Base-by-base conservation (phyloP, 352 stramenopile genomes). In the Thalassiosira delicatula region DNA sequence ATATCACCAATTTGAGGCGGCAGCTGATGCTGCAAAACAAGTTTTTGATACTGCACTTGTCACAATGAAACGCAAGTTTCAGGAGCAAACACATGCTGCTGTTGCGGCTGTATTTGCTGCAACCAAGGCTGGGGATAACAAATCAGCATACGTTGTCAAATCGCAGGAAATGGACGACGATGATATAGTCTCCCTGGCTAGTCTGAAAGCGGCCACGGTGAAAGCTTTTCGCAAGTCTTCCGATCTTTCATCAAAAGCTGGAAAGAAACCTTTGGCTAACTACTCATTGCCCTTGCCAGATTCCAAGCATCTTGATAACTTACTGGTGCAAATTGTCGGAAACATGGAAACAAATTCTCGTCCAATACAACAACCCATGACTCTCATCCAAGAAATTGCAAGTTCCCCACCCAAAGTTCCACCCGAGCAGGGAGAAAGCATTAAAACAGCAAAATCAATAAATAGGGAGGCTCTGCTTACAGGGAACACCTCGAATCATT, bases 31-130 rank as follows among this genome's bases (percentile, higher is more conserved):
- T 46, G 83, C 85, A 17, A 86, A 87, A 33, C 19, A 69, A 51
- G 86, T 92, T 0, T 94, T 92, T 80, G 85, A 93, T 77, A 83
- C 80, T 68, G 87, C 88, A 17, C 86, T 94, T 60, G 84, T 91
- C 49, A 86, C 81, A 35, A 81, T 89, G 32, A 92, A 92, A 53
- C 67, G 79, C 12, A 94, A 93, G 57, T 90, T 90, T 42, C 80
- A 92, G 68, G 61, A 90, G 35, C 85, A 93, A 84, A 89, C 90
- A 37, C 85, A 89, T 49, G 86, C 83, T 68, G 87, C 87, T 57
- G 88, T 94, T 73, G 88, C 90, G 57, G 90, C 90, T 70, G 90
- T 91, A 57, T 82, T 92, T 46, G 88, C 88, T 23, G 83, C 87
- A 9, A 73, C 74, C 0, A 77, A 63, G 67, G 75, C 75, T n/a